Conservation (phyloP, 192 early-diverging fungal genomes). For the Rhizophagus prolifer region DNA sequence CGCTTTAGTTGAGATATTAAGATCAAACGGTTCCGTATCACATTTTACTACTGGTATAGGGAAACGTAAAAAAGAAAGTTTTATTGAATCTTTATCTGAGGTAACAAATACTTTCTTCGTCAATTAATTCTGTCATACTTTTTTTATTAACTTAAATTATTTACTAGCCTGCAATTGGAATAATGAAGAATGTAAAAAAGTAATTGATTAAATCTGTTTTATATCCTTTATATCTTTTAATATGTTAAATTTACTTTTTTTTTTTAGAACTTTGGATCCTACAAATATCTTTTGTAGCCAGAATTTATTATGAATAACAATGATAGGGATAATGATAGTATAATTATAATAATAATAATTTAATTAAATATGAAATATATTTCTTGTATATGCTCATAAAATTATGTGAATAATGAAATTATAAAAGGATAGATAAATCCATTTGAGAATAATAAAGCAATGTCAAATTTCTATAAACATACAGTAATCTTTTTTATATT, state of each 20-base stretch:
- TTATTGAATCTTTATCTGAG: slow-evolving; percentile 9
- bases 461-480: too few relatives aligned
- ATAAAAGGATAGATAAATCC: too few relatives aligned
- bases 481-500: too few relatives aligned
- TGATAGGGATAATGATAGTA: too few relatives aligned
- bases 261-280: slow-evolving; percentile 13
- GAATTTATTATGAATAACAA: slow-evolving; percentile 8
- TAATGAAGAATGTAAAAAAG: slow-evolving; percentile 18
- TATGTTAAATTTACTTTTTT: neutral
- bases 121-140: neutral
- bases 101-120: neutral
- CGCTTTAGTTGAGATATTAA: slow-evolving; percentile 12
- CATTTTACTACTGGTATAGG: slow-evolving; percentile 13
- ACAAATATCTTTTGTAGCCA: slow-evolving; percentile 22
- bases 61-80: slow-evolving; percentile 22
- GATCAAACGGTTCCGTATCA: neutral
- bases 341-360: too few relatives aligned
- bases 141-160: neutral
- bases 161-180: neutral
- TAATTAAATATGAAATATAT: too few relatives aligned
- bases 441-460: too few relatives aligned
- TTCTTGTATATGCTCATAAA: too few relatives aligned
- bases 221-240: too few relatives aligned
- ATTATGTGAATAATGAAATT: too few relatives aligned
- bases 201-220: neutral